Conservation (phyloP, 1,284 basidiomycete species). For the Austropuccinia psidii region DNA sequence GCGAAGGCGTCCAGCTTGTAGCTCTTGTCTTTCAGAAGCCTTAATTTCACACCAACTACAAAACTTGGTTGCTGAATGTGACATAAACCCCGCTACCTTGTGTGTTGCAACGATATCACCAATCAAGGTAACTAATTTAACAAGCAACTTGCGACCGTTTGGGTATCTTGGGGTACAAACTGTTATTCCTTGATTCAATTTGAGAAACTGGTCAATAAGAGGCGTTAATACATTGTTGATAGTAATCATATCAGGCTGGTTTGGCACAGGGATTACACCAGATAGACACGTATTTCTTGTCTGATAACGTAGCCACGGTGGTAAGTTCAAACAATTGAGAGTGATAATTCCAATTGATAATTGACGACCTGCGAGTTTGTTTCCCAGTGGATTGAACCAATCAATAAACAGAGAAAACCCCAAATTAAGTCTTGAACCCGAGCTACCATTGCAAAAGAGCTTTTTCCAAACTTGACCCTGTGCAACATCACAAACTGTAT, state of each 20-base stretch:
- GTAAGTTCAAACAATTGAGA: neutral
- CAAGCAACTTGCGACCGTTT: neutral
- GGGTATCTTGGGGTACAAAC: neutral
- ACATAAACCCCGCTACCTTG: neutral
- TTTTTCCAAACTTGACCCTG: no score
- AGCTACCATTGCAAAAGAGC: no score
- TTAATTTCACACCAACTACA: neutral
- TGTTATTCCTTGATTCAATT: neutral
- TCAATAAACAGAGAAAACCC: neutral
- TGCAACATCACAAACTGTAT: no score
- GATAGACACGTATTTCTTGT: neutral
- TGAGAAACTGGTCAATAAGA: neutral
- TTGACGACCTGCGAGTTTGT: neutral
- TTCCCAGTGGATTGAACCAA: neutral
- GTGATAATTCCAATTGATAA: neutral
- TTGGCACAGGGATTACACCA: neutral
- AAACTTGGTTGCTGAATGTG: neutral
- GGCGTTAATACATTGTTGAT: neutral
- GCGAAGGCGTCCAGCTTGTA: no score
- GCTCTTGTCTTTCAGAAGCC: no score
- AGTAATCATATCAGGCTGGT: neutral
- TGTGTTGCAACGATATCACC: neutral
- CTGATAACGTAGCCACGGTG: neutral
- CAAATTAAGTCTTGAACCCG: neutral
- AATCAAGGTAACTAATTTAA: neutral